These are phyloP conservation scores for Schoenoplectus tabernaemontani DNA, from an alignment of 202 grass and related monocot genomes.

Conservation along the genomic window DNA sequence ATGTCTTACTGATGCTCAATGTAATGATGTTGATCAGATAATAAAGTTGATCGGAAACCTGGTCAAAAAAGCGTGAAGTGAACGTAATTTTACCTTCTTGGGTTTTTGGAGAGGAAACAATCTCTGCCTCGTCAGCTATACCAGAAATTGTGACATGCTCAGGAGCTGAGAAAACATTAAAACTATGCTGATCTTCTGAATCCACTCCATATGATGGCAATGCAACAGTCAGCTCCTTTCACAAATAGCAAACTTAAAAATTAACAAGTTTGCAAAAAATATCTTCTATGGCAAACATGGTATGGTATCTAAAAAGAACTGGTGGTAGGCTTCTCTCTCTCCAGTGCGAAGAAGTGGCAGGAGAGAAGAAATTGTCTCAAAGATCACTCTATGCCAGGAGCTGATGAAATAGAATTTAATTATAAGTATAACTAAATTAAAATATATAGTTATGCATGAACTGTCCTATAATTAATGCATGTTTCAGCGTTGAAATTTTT, in stretches of 20 bases:
- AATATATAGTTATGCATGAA: constrained; percentile 1
- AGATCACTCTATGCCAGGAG: constrained; percentile 46
- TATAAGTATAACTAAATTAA: not conserved
- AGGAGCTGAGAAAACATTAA: constrained; percentile 72
- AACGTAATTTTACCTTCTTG: constrained; percentile 54
- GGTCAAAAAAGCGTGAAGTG: not conserved
- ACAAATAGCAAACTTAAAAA: not conserved
- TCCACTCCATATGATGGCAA: constrained; percentile 69
- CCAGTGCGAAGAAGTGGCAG: constrained; percentile 71
- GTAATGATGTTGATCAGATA: not conserved
- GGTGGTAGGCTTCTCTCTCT: constrained; percentile 72
- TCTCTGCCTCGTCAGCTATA: constrained; percentile 86
- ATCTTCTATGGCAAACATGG: constrained; percentile 63
- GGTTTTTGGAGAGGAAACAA: constrained; percentile 94
- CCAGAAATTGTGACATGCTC: constrained; percentile 88
- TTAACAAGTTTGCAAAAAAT: not conserved
- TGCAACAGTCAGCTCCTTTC: constrained; percentile 46
- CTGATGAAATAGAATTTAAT: constrained; percentile 27
- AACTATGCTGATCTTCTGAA: constrained; percentile 51
- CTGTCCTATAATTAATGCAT: not conserved
- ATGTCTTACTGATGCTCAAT: not conserved
- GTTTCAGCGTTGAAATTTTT: not conserved
- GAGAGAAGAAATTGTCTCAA: constrained; percentile 67
- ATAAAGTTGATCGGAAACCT: not conserved
- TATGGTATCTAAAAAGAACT: constrained; percentile 84